Percentiles rank a stretch among this genome's conserved stretches.
Conservation (phyloP, 257 asterid genomes). For the Capsicum chinense region DNA sequence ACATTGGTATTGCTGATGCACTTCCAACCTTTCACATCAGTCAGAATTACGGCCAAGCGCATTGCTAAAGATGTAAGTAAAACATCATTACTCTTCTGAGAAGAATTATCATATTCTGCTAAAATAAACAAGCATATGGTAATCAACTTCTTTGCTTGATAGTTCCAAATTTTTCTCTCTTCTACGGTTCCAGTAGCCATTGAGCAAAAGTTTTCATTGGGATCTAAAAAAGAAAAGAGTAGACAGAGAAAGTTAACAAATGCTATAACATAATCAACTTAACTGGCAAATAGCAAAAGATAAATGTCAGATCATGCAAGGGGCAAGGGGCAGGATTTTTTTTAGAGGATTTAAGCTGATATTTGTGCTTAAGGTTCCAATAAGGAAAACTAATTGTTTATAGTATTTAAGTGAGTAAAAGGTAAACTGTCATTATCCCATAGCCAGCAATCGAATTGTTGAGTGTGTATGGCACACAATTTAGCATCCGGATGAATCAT, state of each 20-base stretch:
- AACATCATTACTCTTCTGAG: constrained; percentile 48
- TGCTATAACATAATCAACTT: no score
- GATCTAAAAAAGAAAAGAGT: constrained; percentile 44
- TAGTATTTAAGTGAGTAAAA: no score
- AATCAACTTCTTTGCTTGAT: constrained; percentile 81
- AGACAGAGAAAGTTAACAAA: not conserved
- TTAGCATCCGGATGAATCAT: no score
- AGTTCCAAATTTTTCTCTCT: constrained; percentile 76
- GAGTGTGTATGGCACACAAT: no score
- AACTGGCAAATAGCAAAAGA: no score
- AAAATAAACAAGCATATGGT: constrained; percentile 70
- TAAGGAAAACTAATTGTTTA: no score
- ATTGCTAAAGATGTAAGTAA: constrained; percentile 69
- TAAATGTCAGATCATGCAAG: no score
- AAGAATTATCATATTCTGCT: constrained; percentile 60
- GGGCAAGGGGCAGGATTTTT: no score
- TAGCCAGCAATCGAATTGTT: no score
- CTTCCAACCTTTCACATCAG: constrained; percentile 90
- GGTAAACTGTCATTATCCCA: no score
- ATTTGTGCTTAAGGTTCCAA: no score
- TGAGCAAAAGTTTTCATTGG: constrained; percentile 62
- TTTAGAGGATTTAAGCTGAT: no score
- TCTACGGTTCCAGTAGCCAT: constrained; percentile 69
- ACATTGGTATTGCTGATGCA: constrained; percentile 45
- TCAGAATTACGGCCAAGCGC: constrained; percentile 86